phyloP scores from a whole-genome alignment of 768 basidiomycete species.

The Cytidiella melzeri region DNA sequence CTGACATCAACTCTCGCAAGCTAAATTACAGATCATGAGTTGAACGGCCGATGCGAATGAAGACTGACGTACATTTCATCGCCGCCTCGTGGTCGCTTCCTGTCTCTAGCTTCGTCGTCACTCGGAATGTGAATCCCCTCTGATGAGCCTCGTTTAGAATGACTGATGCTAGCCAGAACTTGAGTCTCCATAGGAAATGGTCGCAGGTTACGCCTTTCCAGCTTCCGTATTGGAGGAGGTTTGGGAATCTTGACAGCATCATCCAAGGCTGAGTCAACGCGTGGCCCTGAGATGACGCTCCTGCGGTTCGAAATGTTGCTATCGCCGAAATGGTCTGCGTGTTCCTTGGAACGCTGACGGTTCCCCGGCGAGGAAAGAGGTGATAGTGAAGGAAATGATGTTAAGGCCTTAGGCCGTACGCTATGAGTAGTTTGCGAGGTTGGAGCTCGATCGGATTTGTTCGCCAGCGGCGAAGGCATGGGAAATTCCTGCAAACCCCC shows the following conservation, averaged over 20 bases:
- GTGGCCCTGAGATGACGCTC: no score
- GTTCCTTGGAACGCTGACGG: conserved; percentile 3
- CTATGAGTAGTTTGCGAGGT: no score
- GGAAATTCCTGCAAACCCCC: no score
- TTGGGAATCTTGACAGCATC: no score
- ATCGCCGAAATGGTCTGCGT: no score
- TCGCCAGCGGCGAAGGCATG: no score
- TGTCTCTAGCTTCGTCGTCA: conserved; percentile 15
- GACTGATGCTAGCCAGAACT: conserved; percentile 33
- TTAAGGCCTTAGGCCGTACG: no score
- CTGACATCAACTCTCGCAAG: conserved; percentile 9
- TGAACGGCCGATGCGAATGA: no score
- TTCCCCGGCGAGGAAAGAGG: background rate
- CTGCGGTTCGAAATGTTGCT: no score
- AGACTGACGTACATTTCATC: conserved; percentile 12
- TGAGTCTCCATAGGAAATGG: conserved; percentile 49
- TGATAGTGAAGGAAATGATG: background rate
- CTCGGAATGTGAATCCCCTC: conserved; percentile 12
- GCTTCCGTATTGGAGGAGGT: background rate
- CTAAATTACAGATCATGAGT: no score
- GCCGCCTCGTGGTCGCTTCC: conserved; percentile 18
- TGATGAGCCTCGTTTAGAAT: conserved; percentile 30
- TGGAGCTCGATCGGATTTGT: no score
- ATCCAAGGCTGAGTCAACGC: no score
- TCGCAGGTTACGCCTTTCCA: conserved; percentile 9